Evolutionary conservation across 2,329 filamentous ascomycete species (phyloP).

Genomic region (Botryotinia globosa): DNA sequence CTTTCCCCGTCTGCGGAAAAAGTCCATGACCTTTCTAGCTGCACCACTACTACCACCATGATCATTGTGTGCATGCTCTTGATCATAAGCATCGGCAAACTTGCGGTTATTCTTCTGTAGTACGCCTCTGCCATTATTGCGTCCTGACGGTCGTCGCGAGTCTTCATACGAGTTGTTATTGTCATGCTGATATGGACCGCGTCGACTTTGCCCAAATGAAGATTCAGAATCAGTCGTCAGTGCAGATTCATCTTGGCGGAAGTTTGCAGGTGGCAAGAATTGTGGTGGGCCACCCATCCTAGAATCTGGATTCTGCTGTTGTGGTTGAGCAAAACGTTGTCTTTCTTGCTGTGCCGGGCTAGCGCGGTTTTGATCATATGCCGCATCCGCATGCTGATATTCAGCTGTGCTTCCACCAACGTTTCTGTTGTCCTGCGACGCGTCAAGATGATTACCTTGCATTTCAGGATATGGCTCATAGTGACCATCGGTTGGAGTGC

Average conservation of each 20-base stretch:
- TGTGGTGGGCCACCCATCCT: slow-evolving; percentile 29
- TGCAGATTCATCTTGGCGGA: slow-evolving; percentile 34
- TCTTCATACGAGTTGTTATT: slow-evolving; percentile 30
- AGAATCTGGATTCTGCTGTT: slow-evolving; percentile 35
- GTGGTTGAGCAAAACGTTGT: slow-evolving; percentile 45
- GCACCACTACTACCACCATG: slow-evolving; percentile 77
- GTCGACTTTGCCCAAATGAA: slow-evolving; percentile 32
- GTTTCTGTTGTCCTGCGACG: slow-evolving; percentile 29
- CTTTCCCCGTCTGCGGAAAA: slow-evolving; percentile 87
- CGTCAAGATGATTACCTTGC: slow-evolving; percentile 30
- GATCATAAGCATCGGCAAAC: slow-evolving; percentile 86
- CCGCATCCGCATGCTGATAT: slow-evolving; percentile 30
- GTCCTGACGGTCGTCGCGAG: slow-evolving; percentile 29
- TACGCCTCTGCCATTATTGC: slow-evolving; percentile 46
- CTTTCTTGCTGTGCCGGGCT: slow-evolving; percentile 41
- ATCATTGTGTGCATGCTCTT: slow-evolving; percentile 65
- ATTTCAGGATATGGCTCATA: slow-evolving; percentile 32
- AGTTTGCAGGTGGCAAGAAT: slow-evolving; percentile 35
- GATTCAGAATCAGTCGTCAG: slow-evolving; percentile 37
- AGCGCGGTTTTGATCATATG: slow-evolving; percentile 34
- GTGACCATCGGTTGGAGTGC: slow-evolving; percentile 27
- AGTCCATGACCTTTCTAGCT: slow-evolving; percentile 94
- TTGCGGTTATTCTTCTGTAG: slow-evolving; percentile 82
- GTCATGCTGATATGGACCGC: slow-evolving; percentile 25
- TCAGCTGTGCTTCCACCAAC: slow-evolving; percentile 28